These are phyloP conservation scores for Arthromyces matolae DNA, from an alignment of 768 basidiomycete species.

Conservation along the genomic window DNA sequence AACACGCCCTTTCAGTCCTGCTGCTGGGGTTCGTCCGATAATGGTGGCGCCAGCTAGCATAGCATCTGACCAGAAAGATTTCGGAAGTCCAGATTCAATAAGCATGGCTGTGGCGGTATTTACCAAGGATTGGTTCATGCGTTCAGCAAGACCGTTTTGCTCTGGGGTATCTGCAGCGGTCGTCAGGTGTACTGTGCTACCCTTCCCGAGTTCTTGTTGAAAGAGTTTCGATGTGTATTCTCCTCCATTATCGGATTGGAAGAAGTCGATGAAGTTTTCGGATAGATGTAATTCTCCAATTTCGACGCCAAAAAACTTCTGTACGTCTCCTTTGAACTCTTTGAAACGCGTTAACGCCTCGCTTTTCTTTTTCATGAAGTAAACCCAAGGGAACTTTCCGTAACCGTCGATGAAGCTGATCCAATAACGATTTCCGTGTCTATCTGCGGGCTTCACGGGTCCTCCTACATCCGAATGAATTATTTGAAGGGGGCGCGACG, in stretches of 20 bases:
- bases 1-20: neutral
- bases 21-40: neutral
- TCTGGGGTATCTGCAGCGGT: neutral
- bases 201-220: neutral
- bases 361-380: neutral
- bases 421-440: no score
- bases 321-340: neutral
- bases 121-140: neutral
- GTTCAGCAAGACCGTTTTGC: neutral
- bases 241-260: neutral
- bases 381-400: neutral
- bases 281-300: neutral
- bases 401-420: neutral
- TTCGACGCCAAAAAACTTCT: neutral
- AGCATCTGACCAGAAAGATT: neutral
- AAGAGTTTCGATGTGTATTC: no score
- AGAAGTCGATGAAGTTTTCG: neutral
- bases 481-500: no score
- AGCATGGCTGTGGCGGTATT: neutral
- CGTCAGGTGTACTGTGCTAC: neutral
- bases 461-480: no score
- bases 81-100: neutral
- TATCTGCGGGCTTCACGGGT: no score
- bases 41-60: neutral
- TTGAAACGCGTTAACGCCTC: neutral